These are phyloP conservation scores for Infundibulicybe gibba DNA, from an alignment of 768 basidiomycete genomes.

Conservation along the genomic window DNA sequence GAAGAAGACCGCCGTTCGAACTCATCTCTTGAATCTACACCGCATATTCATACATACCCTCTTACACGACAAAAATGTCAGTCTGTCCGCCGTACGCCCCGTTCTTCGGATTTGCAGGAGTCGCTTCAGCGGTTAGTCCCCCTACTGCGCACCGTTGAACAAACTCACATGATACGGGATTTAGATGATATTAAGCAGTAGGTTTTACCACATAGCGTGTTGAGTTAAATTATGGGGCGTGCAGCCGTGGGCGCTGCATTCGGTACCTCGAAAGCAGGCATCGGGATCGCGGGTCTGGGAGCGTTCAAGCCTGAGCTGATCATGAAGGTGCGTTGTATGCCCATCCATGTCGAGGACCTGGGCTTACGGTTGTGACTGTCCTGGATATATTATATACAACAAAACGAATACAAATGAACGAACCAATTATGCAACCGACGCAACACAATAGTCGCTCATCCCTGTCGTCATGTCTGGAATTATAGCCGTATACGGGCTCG, in stretches of 20 bases:
- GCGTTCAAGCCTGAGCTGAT: conserved; percentile 94
- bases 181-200: conserved; percentile 96
- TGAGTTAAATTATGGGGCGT: conserved; percentile 4
- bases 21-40: too few relatives aligned
- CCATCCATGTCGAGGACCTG: not conserved
- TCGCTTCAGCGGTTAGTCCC: conserved; percentile 79
- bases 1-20: too few relatives aligned
- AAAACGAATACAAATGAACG: too few relatives aligned
- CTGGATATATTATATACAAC: too few relatives aligned
- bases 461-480: conserved; percentile 99
- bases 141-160: not conserved
- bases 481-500: conserved; percentile 95
- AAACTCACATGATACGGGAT: not conserved
- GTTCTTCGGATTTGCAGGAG: conserved; percentile 98
- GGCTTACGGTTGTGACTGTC: too few relatives aligned
- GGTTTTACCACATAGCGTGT: conserved; percentile 27
- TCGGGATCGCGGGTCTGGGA: conserved; percentile 94
- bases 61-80: conserved; percentile 36
- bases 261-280: conserved; percentile 95
- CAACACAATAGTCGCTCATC: conserved; percentile 69
- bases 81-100: conserved; percentile 91
- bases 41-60: too few relatives aligned
- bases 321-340: conserved; percentile 74
- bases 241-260: conserved; percentile 92
- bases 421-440: not conserved